Evolutionary conservation across 768 basidiomycete genomes (phyloP).

Genomic region (Dacryopinax spathularia): DNA sequence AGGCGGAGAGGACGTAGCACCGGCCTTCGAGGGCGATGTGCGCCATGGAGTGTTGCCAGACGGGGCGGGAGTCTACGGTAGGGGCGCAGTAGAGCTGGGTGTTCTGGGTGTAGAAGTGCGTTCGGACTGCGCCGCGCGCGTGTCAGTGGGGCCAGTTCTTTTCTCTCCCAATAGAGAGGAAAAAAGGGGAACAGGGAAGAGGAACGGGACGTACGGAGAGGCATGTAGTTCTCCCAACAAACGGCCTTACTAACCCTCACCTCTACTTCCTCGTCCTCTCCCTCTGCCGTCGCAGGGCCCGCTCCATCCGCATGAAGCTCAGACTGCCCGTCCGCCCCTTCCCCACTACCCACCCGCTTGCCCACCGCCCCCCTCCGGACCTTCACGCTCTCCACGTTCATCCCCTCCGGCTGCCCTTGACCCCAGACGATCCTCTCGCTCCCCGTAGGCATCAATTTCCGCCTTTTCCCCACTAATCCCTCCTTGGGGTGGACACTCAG

Average conservation of each 20-base stretch:
- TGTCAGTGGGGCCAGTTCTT: neutral
- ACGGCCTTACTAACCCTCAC: neutral
- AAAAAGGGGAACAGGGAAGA: neutral
- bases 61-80: constrained; percentile 45
- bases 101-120: constrained; percentile 44
- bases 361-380: no score
- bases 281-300: no score
- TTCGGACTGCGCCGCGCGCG: constrained; percentile 30
- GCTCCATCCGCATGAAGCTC: no score
- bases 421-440: constrained; percentile 51
- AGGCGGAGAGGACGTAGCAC: constrained; percentile 52
- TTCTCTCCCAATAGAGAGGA: neutral
- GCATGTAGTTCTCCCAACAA: constrained; percentile 60
- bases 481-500: constrained; percentile 40
- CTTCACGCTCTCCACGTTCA: neutral
- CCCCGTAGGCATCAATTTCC: constrained; percentile 51
- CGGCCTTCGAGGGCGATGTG: constrained; percentile 57
- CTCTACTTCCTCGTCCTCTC: neutral
- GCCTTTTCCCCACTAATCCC: constrained; percentile 46
- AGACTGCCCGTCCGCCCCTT: no score
- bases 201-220: constrained; percentile 33
- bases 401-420: constrained; percentile 29
- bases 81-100: constrained; percentile 52
- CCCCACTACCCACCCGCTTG: no score
- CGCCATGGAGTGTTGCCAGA: constrained; percentile 43